A percentile compares a stretch with the other conserved stretches of the same genome.
Conservation (phyloP, 148 eudicot genomes). For the Heliamphora exappendiculata region DNA sequence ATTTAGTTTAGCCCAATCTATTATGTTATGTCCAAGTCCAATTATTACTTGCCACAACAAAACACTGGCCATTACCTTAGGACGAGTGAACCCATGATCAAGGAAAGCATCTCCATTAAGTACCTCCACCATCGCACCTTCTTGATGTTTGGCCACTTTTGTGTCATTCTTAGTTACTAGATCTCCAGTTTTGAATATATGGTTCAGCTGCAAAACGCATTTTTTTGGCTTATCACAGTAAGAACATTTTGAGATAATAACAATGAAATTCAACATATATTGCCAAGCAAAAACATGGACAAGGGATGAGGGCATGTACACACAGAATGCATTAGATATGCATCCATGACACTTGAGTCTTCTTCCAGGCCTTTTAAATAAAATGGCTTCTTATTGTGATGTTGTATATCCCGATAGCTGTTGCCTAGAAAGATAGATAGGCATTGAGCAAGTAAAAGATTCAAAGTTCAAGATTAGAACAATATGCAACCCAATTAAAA, state of each 20-base stretch:
- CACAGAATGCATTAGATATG: conserved; percentile 83
- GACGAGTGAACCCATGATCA: conserved; percentile 92
- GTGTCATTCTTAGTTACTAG: conserved; percentile 65
- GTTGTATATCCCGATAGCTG: conserved; percentile 82
- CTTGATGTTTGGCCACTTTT: conserved; percentile 51
- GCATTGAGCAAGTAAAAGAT: not conserved
- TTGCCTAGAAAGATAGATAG: conserved; percentile 39
- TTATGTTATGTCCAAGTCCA: not conserved
- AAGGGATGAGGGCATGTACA: conserved; percentile 19
- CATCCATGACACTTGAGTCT: conserved; percentile 81
- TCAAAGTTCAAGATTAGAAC: not conserved
- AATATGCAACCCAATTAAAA: not conserved
- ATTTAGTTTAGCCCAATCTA: not conserved
- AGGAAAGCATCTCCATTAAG: conserved; percentile 39
- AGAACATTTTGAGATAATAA: not conserved
- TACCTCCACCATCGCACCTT: conserved; percentile 35
- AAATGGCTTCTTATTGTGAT: conserved; percentile 82
- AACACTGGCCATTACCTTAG: conserved; percentile 49
- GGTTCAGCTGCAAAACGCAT: conserved; percentile 67
- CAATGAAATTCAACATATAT: not conserved
- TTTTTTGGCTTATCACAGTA: not conserved
- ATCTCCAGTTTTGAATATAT: conserved; percentile 62
- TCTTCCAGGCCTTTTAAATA: conserved; percentile 75
- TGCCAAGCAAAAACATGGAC: not conserved
- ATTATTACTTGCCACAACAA: not conserved